Percentiles rank a stretch among this genome's conserved stretches.
These are phyloP conservation scores for Mortierella sp. DNA, from an alignment of 371 early-diverging fungal genomes.

Conservation along the genomic window DNA sequence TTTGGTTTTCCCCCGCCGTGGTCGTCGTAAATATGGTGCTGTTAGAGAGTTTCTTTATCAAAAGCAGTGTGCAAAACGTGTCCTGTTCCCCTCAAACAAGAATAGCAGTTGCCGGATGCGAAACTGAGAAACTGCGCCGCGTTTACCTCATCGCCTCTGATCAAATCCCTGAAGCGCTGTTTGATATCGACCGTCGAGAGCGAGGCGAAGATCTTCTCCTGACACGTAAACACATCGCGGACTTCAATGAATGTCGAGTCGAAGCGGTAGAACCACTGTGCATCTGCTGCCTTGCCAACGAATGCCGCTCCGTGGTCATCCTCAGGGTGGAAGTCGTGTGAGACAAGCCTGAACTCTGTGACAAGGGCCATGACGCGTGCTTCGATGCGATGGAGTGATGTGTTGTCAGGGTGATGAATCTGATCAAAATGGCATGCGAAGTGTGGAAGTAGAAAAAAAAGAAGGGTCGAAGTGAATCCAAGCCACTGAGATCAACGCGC, in stretches of 20 bases:
- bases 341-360: constrained; percentile 50
- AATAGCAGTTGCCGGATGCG: too few species aligned
- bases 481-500: too few species aligned
- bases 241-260: constrained; percentile 48
- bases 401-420: too few species aligned
- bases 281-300: constrained; percentile 44
- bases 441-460: too few species aligned
- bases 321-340: constrained; percentile 47
- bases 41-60: too few species aligned
- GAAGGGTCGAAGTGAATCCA: neutral
- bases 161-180: constrained; percentile 26
- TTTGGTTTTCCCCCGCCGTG: too few species aligned
- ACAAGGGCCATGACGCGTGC: constrained; percentile 23
- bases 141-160: constrained; percentile 38
- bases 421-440: too few species aligned
- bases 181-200: constrained; percentile 39
- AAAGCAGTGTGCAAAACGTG: too few species aligned
- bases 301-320: constrained; percentile 47
- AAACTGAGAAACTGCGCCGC: too few species aligned
- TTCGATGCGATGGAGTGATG: too few species aligned
- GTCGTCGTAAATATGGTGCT: too few species aligned
- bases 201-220: constrained; percentile 49
- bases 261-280: constrained; percentile 52
- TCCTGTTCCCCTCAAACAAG: too few species aligned
- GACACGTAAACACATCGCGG: constrained; percentile 49